A percentile compares a stretch with the other conserved stretches of the same genome.
These are phyloP conservation scores for Cercospora brassicicola DNA, from an alignment of 2,329 filamentous ascomycete species.

Conservation along the genomic window DNA sequence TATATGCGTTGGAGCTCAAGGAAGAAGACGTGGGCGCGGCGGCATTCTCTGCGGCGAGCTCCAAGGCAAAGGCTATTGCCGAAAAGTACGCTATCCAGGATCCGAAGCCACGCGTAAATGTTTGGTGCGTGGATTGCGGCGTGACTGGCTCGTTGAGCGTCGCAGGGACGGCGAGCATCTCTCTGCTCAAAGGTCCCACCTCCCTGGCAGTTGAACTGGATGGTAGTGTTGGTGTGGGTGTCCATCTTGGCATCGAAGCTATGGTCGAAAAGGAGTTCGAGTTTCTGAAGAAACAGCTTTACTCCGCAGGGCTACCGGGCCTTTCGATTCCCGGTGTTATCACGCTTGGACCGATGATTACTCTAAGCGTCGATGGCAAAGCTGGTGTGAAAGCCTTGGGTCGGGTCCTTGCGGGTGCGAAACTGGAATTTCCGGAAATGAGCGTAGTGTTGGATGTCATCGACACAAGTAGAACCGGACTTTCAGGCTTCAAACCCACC, in stretches of 20 bases:
- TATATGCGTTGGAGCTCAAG: background rate
- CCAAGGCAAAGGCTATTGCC: background rate
- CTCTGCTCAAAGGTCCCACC: background rate
- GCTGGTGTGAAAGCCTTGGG: background rate
- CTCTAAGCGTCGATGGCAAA: background rate
- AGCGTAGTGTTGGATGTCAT: background rate
- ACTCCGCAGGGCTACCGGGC: background rate
- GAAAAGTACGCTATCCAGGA: background rate
- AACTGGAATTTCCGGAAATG: slow-evolving; percentile 2
- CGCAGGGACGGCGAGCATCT: background rate
- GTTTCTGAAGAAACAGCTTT: background rate
- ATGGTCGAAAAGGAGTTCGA: background rate
- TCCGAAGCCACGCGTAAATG: background rate
- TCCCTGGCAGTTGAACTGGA: background rate
- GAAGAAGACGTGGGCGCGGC: background rate
- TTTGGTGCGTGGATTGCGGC: background rate
- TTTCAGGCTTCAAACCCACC: background rate
- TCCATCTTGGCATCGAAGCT: background rate
- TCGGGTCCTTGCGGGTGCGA: background rate
- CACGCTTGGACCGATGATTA: background rate
- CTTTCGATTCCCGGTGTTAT: background rate
- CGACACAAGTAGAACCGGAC: background rate
- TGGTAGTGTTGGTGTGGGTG: background rate
- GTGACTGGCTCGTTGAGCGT: background rate
- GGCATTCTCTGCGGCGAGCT: background rate